A percentile compares a stretch with the other conserved stretches of the same genome.
Conservation (phyloP, 176 grass and related monocot species). For the Thinopyrum elongatum region DNA sequence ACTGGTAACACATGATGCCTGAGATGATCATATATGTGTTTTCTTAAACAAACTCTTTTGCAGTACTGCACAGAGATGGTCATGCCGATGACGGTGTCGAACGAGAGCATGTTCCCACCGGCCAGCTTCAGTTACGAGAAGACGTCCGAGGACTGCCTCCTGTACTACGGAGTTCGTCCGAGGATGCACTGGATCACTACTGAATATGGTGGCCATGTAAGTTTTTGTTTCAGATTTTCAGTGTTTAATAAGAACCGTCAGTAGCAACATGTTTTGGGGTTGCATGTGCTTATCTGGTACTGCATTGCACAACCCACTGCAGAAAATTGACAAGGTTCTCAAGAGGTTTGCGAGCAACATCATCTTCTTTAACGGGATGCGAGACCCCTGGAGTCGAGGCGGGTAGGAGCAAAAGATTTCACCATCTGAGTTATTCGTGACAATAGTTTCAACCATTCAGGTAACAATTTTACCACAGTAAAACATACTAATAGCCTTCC, state of each 20-base stretch:
- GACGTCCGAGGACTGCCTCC: slow-evolving; percentile 44
- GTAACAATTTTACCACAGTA: too few species aligned
- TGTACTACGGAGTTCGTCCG: slow-evolving; percentile 44
- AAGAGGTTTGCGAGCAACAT: too few species aligned
- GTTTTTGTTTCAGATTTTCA: slow-evolving; percentile 28
- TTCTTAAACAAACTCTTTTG: slow-evolving; percentile 8
- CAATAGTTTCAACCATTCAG: too few species aligned
- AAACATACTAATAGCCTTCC: not conserved
- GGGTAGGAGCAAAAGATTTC: too few species aligned
- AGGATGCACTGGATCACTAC: slow-evolving; percentile 87
- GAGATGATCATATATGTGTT: not conserved
- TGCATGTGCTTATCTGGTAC: slow-evolving; percentile 2
- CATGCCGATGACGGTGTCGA: slow-evolving; percentile 68
- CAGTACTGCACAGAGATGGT: slow-evolving; percentile 99
- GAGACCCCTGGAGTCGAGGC: too few species aligned
- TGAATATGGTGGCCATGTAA: slow-evolving; percentile 91
- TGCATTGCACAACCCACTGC: not conserved
- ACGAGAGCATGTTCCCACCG: slow-evolving; percentile 80
- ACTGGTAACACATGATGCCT: not conserved
- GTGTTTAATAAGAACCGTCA: not conserved
- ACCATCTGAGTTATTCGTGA: too few species aligned
- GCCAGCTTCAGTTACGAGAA: slow-evolving; percentile 53
- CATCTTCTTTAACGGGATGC: too few species aligned
- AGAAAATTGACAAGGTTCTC: too few species aligned
- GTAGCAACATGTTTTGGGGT: not conserved